phyloP scores from a whole-genome alignment of 805 yeast genomes.

The Scheffersomyces ergatensis region DNA sequence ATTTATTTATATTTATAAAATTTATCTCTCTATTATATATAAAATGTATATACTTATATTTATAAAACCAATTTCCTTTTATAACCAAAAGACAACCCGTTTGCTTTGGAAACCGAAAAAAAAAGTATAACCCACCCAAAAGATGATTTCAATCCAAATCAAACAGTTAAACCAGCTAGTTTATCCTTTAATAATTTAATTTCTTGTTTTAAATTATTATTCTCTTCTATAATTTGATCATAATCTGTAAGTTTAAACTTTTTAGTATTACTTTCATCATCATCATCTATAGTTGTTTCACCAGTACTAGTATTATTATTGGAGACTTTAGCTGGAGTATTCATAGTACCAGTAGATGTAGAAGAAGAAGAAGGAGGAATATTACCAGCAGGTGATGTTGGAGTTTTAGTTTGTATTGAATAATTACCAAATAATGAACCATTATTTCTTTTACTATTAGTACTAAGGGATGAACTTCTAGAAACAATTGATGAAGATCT shows the following conservation, averaged over 20 bases:
- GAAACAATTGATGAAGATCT: slow-evolving; percentile 5
- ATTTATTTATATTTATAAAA: too few species aligned
- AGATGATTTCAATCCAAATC: too few species aligned
- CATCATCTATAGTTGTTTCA: neutral
- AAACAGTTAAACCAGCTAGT: too few species aligned
- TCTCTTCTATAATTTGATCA: slow-evolving; percentile 10
- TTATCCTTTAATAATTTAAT: slow-evolving; percentile 6
- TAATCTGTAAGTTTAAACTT: slow-evolving; percentile 1
- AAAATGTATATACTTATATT: too few species aligned
- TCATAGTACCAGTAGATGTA: neutral
- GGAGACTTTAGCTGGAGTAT: neutral
- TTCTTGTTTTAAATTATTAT: slow-evolving; percentile 8
- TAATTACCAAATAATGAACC: slow-evolving; percentile 6
- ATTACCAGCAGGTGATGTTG: neutral
- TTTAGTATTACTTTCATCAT: neutral
- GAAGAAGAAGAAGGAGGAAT: too few species aligned
- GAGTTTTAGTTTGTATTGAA: neutral
- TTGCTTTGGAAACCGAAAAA: too few species aligned
- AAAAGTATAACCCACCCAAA: too few species aligned
- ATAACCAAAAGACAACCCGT: too few species aligned
- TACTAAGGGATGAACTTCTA: neutral
- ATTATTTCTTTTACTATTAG: neutral
- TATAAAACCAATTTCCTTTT: too few species aligned
- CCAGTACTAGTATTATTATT: neutral
- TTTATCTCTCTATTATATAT: too few species aligned